These are phyloP conservation scores for Triticum turgidum DNA, from an alignment of 176 grass and related monocot species.

Conservation along the genomic window DNA sequence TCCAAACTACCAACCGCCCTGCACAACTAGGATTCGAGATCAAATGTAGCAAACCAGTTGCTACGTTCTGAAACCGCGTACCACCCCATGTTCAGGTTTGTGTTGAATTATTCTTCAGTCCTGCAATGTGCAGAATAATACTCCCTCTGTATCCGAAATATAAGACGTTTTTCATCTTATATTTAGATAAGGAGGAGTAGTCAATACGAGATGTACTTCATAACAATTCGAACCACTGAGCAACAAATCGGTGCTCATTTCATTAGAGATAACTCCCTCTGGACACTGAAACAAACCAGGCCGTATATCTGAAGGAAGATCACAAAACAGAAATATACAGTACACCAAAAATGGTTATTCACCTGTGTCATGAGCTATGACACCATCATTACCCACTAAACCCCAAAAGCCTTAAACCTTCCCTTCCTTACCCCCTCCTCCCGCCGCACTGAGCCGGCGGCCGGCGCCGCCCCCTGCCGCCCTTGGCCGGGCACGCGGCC, in stretches of 20 bases:
- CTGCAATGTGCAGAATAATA: background rate
- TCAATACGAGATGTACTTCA: too few species aligned
- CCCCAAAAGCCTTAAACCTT: slow-evolving; percentile 17
- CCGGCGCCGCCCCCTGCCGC: slow-evolving; percentile 52
- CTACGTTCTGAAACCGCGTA: background rate
- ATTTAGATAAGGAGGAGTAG: too few species aligned
- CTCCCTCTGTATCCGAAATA: too few species aligned
- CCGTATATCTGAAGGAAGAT: slow-evolving; percentile 34
- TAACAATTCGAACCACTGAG: too few species aligned
- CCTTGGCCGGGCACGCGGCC: slow-evolving; percentile 55
- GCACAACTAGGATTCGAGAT: background rate
- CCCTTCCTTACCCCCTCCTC: slow-evolving; percentile 29
- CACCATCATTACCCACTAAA: slow-evolving; percentile 27
- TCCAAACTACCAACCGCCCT: background rate
- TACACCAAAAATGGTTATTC: slow-evolving; percentile 28
- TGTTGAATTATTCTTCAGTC: background rate
- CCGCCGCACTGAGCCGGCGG: slow-evolving; percentile 57
- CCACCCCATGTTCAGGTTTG: background rate
- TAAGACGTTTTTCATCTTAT: too few species aligned
- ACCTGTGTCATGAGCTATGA: slow-evolving; percentile 32
- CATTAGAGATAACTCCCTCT: too few species aligned
- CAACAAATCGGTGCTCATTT: too few species aligned
- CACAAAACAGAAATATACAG: too few species aligned
- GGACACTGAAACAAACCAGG: too few species aligned
- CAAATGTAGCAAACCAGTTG: background rate